A percentile compares a stretch with the other conserved stretches of the same genome.
Evolutionary conservation across 192 early-diverging fungal species (phyloP).

Genomic region (Coemansia sp.): DNA sequence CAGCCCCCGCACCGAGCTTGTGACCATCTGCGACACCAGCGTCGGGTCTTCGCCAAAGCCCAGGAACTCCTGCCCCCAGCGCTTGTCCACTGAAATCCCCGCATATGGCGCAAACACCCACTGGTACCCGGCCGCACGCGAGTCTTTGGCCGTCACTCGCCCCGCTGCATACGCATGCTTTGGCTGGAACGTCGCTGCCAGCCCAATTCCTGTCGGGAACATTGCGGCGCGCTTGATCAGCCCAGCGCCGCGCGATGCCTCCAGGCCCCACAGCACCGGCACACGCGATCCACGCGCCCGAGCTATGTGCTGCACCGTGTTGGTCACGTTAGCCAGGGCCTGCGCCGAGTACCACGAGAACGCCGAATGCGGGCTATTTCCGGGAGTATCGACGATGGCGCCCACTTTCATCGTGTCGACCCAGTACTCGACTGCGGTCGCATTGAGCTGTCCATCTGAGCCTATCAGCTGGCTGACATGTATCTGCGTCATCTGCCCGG

Average conservation of each 20-base stretch:
- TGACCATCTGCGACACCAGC: conserved; percentile 54
- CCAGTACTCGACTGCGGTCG: conserved; percentile 56
- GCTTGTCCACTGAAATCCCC: conserved; percentile 58
- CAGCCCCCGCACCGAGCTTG: conserved; percentile 55
- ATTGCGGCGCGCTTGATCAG: conserved; percentile 58
- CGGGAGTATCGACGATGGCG: conserved; percentile 58
- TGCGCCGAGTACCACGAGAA: conserved; percentile 52
- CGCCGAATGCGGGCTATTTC: conserved; percentile 36
- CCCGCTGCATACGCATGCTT: conserved; percentile 58
- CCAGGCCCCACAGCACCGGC: conserved; percentile 62
- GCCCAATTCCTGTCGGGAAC: conserved; percentile 58
- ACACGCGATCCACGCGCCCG: conserved; percentile 51
- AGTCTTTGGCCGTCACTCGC: conserved; percentile 60
- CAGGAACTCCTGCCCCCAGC: conserved; percentile 39
- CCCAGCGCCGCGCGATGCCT: conserved; percentile 59
- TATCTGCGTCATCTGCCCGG: conserved; percentile 70
- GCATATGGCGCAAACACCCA: conserved; percentile 60
- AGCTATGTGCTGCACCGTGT: conserved; percentile 56
- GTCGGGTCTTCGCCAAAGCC: conserved; percentile 61
- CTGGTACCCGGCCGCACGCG: conserved; percentile 58
- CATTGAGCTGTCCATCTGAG: conserved; percentile 52
- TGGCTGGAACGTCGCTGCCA: conserved; percentile 62
- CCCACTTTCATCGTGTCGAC: conserved; percentile 55
- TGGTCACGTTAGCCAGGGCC: conserved; percentile 53
- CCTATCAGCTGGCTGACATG: conserved; percentile 56